Conservation (phyloP, 441 rosid species). For the Daphne laureola region DNA sequence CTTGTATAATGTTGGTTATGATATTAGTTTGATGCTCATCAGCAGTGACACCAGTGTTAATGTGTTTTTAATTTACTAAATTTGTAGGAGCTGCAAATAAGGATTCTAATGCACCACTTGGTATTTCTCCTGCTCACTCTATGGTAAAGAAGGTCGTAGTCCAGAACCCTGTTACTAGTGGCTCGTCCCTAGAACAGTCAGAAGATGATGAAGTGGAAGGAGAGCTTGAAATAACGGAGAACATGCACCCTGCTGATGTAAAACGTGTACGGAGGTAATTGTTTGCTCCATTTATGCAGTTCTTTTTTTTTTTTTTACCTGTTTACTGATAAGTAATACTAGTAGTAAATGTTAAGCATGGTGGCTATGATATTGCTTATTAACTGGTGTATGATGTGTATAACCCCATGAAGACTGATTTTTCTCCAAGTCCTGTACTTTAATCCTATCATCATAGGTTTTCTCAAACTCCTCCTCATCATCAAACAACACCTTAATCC, state of each 20-base stretch:
- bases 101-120: conserved; percentile 25
- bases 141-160: conserved; percentile 29
- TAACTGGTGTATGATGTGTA: background rate
- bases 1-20: too few species aligned
- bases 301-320: too few species aligned
- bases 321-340: background rate
- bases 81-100: conserved; percentile 32
- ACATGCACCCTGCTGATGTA: conserved; percentile 43
- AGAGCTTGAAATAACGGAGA: conserved; percentile 40
- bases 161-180: conserved; percentile 36
- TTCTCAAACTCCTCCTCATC: too few species aligned
- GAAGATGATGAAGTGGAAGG: conserved; percentile 57
- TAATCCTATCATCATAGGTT: too few species aligned
- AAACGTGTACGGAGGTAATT: conserved; percentile 60
- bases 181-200: conserved; percentile 49
- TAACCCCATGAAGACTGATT: background rate
- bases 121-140: conserved; percentile 27
- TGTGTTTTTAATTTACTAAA: conserved; percentile 3
- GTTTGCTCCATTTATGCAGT: background rate
- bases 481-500: too few species aligned
- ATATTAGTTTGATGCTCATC: too few species aligned
- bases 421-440: too few species aligned
- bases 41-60: too few species aligned
- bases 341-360: background rate
- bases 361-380: background rate